A percentile compares a stretch with the other conserved stretches of the same genome.
Conservation (phyloP, 2,329 filamentous ascomycete species). For the Ampelomyces quisqualis region DNA sequence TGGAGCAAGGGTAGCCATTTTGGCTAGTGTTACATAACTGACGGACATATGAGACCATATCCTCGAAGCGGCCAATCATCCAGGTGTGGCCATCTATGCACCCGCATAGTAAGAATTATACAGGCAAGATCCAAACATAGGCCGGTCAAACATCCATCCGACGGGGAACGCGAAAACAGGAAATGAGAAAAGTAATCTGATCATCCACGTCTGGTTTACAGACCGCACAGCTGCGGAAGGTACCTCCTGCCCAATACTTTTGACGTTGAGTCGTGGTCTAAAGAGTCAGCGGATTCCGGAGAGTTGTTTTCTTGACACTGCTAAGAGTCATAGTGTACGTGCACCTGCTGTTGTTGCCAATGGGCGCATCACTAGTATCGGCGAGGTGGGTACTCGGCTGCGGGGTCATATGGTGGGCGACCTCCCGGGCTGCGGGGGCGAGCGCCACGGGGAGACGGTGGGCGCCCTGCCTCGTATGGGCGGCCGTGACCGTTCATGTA, state of each 20-base stretch:
- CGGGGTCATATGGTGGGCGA: constrained; percentile 57
- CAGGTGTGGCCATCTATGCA: neutral
- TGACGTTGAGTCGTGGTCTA: neutral
- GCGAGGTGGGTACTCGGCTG: constrained; percentile 49
- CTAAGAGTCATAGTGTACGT: neutral
- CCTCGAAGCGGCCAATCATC: neutral
- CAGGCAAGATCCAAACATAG: constrained; percentile 3
- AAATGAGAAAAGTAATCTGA: constrained; percentile 2
- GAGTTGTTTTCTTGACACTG: too few relatives aligned
- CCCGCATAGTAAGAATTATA: constrained; percentile 1
- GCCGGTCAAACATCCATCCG: neutral
- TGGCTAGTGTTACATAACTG: constrained; percentile 2
- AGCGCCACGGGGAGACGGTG: constrained; percentile 44
- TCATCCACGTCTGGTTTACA: neutral
- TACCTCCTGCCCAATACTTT: neutral
- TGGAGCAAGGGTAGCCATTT: constrained; percentile 1
- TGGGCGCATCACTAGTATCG: constrained; percentile 33
- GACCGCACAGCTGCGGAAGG: neutral
- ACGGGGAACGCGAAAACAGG: constrained; percentile 1
- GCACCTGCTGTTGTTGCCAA: neutral
- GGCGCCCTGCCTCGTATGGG: constrained; percentile 54
- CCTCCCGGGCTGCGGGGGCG: constrained; percentile 56
- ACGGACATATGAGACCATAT: neutral
- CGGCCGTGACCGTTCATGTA: constrained; percentile 61
- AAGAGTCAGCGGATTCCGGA: neutral